Evolutionary conservation across 345 rosid species (phyloP).

Genomic region (Streptanthus diversifolius): DNA sequence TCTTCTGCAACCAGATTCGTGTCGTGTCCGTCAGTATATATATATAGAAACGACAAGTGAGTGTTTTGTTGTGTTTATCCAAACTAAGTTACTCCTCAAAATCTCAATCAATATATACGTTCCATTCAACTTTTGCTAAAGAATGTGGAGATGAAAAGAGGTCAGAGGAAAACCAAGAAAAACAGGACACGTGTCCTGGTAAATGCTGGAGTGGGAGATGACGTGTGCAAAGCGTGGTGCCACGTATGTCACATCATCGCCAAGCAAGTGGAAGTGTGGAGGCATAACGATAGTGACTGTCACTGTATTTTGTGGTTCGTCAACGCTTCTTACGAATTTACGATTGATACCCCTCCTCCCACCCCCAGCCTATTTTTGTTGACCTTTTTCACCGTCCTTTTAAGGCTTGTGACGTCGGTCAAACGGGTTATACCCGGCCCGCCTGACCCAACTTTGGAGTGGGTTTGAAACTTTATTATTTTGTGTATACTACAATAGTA

Average conservation of each 20-base stretch:
- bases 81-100: conserved; percentile 14
- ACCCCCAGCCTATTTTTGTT: neutral
- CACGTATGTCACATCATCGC: conserved; percentile 29
- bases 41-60: conserved; percentile 20
- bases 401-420: neutral
- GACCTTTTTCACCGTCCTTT: neutral
- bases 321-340: conserved; percentile 3
- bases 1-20: neutral
- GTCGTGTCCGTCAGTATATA: neutral
- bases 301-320: neutral
- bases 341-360: neutral
- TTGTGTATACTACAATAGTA: neutral
- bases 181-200: conserved; percentile 5
- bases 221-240: conserved; percentile 25
- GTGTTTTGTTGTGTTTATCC: conserved; percentile 25
- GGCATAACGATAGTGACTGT: conserved; percentile 17
- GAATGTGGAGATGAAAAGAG: neutral
- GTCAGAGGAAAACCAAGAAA: neutral
- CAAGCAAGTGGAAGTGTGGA: conserved; percentile 38
- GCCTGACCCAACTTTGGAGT: neutral
- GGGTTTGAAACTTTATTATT: neutral
- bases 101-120: conserved; percentile 20
- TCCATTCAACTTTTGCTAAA: neutral
- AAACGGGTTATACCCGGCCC: neutral
- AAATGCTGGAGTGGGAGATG: conserved; percentile 17